Base-by-base conservation (phyloP, 768 basidiomycete genomes). In the Kwoniella newhampshirensis region DNA sequence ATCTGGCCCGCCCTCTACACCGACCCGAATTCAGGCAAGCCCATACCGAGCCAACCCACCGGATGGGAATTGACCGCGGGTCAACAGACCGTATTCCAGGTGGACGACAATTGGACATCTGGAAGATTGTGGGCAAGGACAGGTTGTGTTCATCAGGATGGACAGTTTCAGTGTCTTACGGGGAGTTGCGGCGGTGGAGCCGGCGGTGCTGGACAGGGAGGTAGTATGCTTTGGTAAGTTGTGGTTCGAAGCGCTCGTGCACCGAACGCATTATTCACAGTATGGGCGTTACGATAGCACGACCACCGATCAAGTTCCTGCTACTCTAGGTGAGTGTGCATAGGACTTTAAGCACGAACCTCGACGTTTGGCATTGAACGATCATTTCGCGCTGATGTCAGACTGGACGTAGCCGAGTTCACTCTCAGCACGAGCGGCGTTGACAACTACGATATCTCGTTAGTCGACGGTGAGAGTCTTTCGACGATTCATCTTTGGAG, bases 61-160 rank as follows among this genome's bases (percentile, higher is more conserved):
- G 59, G 66, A 17, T 67, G 59, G 59, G 56, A 60, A 35, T n/a
- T 62, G 5, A 35, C n/a, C 13, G 2, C 46, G 11, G 59, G 59
- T 8, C 9, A 27, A 11, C n/a, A 47, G 8, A 47, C 25, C 2
- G 30, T 11, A 8, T 58, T 67, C 27, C 27, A 51, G 12, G 66
- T 67, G 0, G 11, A 43, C 15, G 51, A 57, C 12, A 56, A 59
- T 43, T 67, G 66, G 66, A 44, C 47, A 2, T 39, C 63, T 17
- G 66, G 54, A 15, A 35, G 66, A 36, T 62, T 67, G 15, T 67
- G 62, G 62, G 66, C 66, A 9, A 48, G 66, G 21, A 64, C 62
- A 20, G 66, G 66, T 15, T 67, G 66, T 41, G 44, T 20, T 1
- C 20, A 36, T 4, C 26, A 39, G 12, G 62, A 28, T 52, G 62